A percentile compares a stretch with the other conserved stretches of the same genome.
These are phyloP conservation scores for Neurospora sp. DNA, from an alignment of 495 filamentous ascomycete species.

Conservation along the genomic window DNA sequence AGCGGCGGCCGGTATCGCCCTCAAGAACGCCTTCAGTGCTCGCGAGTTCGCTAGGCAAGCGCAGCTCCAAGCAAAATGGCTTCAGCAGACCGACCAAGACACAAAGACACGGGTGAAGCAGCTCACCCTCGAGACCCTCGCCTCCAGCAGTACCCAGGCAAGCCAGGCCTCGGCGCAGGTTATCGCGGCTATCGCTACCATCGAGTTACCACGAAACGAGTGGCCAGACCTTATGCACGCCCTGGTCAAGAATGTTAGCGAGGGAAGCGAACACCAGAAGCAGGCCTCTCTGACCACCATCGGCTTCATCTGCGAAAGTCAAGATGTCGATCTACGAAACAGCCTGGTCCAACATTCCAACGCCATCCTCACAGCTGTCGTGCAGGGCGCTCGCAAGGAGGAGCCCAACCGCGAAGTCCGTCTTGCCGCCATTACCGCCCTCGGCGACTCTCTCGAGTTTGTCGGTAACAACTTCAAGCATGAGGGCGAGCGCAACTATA, in stretches of 20 bases:
- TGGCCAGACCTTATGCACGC: constrained; percentile 91
- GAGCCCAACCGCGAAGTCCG: constrained; percentile 85
- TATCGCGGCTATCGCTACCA: constrained; percentile 85
- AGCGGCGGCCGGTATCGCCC: constrained; percentile 84
- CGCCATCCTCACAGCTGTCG: constrained; percentile 93
- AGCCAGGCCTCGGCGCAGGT: constrained; percentile 89
- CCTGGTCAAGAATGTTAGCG: constrained; percentile 84
- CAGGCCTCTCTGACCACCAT: constrained; percentile 89
- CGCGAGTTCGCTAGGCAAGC: constrained; percentile 79
- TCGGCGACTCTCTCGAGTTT: constrained; percentile 96
- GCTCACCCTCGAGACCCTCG: constrained; percentile 74
- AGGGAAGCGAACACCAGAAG: constrained; percentile 76
- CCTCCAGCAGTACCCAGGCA: constrained; percentile 63
- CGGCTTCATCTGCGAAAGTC: constrained; percentile 95
- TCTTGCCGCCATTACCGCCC: constrained; percentile 80
- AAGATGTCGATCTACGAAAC: constrained; percentile 75
- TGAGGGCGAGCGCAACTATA: constrained; percentile 97
- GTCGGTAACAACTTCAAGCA: constrained; percentile 97
- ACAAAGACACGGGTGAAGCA: constrained; percentile 82
- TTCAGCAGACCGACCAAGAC: constrained; percentile 61
- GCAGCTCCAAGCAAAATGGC: constrained; percentile 86
- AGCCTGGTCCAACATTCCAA: constrained; percentile 82
- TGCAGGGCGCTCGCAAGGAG: constrained; percentile 94
- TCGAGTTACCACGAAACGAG: constrained; percentile 85
- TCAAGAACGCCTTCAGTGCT: constrained; percentile 94